phyloP scores from a whole-genome alignment of 2,329 filamentous ascomycete species.

The Phoma herbarum region DNA sequence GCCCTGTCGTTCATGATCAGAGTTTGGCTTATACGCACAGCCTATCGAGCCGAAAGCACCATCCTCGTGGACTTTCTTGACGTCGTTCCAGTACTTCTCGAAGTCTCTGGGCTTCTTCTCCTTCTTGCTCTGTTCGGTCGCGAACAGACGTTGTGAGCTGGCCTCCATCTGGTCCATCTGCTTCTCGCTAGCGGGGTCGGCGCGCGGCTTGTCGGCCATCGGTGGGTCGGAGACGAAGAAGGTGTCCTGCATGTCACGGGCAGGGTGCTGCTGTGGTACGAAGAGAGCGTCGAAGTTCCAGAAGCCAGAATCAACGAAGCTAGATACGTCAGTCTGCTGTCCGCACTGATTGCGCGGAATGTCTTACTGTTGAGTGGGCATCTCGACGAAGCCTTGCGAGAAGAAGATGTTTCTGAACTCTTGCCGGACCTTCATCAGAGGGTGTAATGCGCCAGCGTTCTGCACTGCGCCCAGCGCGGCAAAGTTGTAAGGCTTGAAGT shows the following conservation, averaged over 20 bases:
- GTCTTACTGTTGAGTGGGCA: conserved; percentile 81
- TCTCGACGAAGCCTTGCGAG: conserved; percentile 98
- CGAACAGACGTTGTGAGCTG: conserved; percentile 61
- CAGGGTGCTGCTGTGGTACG: conserved; percentile 96
- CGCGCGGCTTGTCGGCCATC: conserved; percentile 71
- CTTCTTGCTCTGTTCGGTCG: conserved; percentile 60
- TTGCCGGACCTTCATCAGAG: conserved; percentile 89
- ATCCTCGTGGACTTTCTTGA: conserved; percentile 84
- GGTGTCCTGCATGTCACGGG: conserved; percentile 95
- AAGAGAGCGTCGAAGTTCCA: conserved; percentile 99
- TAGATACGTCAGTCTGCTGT: conserved; percentile 35
- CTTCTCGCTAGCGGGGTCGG: conserved; percentile 61
- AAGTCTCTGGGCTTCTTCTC: conserved; percentile 70
- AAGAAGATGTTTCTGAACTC: conserved; percentile 99
- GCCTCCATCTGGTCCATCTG: conserved; percentile 60
- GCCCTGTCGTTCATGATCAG: too few relatives aligned
- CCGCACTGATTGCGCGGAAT: background rate
- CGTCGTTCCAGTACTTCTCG: conserved; percentile 86
- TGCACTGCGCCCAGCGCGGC: conserved; percentile 73
- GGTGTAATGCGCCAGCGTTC: conserved; percentile 60
- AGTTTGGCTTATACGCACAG: conserved; percentile 52
- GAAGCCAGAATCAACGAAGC: conserved; percentile 94
- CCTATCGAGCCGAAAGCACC: conserved; percentile 95
- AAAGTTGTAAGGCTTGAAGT: conserved; percentile 87
- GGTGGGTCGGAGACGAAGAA: conserved; percentile 96